Evolutionary conservation across 78 protist genomes (phyloP).

Genomic region (Goniomonas avonlea): DNA sequence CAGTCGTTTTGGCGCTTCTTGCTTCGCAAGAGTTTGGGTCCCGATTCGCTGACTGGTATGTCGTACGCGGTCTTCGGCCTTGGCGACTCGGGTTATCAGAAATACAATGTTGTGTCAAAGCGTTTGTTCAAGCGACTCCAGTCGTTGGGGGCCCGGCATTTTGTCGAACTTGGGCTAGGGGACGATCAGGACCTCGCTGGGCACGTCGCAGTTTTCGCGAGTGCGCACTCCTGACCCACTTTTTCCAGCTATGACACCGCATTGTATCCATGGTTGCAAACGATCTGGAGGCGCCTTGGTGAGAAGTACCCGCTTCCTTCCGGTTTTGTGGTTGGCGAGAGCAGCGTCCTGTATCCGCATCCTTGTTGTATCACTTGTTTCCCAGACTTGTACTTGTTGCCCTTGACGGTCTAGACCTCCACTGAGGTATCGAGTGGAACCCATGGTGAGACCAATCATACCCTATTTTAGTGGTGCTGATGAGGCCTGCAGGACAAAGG

Average conservation of each 20-base stretch:
- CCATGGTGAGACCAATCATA: no score
- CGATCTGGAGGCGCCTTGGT: not conserved
- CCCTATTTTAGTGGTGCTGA: no score
- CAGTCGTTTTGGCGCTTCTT: slow-evolving; percentile 33
- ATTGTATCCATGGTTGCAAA: slow-evolving; percentile 27
- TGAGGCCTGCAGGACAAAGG: no score
- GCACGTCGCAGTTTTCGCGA: no score
- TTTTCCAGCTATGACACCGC: slow-evolving; percentile 7
- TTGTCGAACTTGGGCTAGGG: slow-evolving; percentile 21
- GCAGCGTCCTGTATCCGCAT: no score
- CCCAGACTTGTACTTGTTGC: no score
- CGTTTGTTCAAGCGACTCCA: slow-evolving; percentile 19
- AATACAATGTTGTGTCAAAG: slow-evolving; percentile 39
- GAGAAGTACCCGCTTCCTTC: slow-evolving; percentile 16
- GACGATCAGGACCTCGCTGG: slow-evolving; percentile 38
- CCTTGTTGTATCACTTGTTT: no score
- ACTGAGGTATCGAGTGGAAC: no score
- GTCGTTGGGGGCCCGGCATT: slow-evolving; percentile 21
- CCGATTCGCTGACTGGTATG: slow-evolving; percentile 9
- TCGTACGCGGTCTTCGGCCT: slow-evolving; percentile 42
- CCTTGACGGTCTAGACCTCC: no score
- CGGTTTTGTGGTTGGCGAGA: not conserved
- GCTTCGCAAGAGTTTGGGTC: slow-evolving; percentile 1
- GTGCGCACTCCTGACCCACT: not conserved
- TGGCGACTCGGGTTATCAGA: slow-evolving; percentile 44